Base-by-base conservation (phyloP, 345 rosid species). In the Brassica nigra region DNA sequence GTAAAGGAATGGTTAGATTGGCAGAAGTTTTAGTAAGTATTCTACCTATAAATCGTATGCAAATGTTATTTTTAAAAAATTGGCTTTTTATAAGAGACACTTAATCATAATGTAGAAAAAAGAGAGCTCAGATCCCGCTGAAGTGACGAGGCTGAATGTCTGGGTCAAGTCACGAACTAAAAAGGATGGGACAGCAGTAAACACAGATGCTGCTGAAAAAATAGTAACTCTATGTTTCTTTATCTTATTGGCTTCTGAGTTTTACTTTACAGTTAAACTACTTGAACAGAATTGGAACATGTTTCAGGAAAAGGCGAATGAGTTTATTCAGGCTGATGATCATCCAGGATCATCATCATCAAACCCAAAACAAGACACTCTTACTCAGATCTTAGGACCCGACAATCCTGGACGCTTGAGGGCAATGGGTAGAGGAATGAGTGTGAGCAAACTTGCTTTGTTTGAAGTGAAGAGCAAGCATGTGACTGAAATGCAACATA, bases 381-480 rank as follows among this genome's bases (percentile, higher is more conserved):
- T 68, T 3, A 10, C 12, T 12, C 59, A 68, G 20, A 7, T 68
- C 9, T 68, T 68, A 3, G 72, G 72, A 44, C 23, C 59, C 47
- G 59, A 44, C 20, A 68, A 68, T 14, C 58, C 36, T 68, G 37
- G 59, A 6, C 72, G 36, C 6, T 2, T 68, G 23, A 44, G 59
- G 12, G 72, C 72, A 68, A 44, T 47, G 23, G 72, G 37, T 44
- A 28, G 59, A 44, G 59, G 59, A 6, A 68, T 68, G 59, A 69
- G 42, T 49, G 18, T 28, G 42, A 69, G 1, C 27, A 69, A 69
- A n/a, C 27, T 69, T 14, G 62, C 73, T 4, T 69, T 58, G 29
- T 68, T 49, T 42, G 4, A 1, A 1, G 0, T 47, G 52, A 12
- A 44, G 52, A 44, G 15, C 52, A 47, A 47, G 55, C 16, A 47